Evolutionary conservation across 768 basidiomycete genomes (phyloP), one percentile per base, ranked within the genome.

Genomic region (Phaffia tasmanica): DNA sequence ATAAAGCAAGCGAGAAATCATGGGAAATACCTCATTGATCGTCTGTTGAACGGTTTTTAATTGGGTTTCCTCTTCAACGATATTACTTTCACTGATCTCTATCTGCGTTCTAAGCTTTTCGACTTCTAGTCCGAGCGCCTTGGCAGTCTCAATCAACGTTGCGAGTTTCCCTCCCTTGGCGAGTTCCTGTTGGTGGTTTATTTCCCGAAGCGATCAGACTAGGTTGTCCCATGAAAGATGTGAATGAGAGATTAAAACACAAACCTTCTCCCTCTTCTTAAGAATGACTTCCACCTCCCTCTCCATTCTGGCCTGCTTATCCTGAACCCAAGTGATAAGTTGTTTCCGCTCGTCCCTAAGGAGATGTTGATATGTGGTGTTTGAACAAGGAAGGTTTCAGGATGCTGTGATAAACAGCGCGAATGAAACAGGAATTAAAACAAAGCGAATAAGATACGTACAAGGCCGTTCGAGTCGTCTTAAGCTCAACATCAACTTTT

Each of bases 81-180:
- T 83, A 5, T 83, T 84, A 3, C 81, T 81, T 42, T 81, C 81
- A 74, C 86, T 87, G 72, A 97, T 84, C 67, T 94, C 90, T 2
- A 85, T 82, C 76, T 95, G 89, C 0, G 93, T 90, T 68, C 82
- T 81, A 65, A 88, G 79, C 76, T 93, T 92, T 53, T 87, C 85
- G 19, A 92, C 76, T 46, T 81, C 84, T 75, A 89, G 88, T 53
- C 86, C 92, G 55, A 89, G 77, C 61, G 84, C 84, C 47, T 83
- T 83, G 6, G 87, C 88, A 19, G 85, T 82, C 47, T 88, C 88
- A 71, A 92, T 87, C 70, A 94, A 78, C 70, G 85, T 85, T 75
- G 87, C 88, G 71, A 93, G 79, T 77, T 87, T 95, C 1, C 95
- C 95, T 1, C 91, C 93, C 74, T 95, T 97, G 73, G 83, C 84